Conservation (phyloP, 164 flowering plant species). For the Umbellularia californica region DNA sequence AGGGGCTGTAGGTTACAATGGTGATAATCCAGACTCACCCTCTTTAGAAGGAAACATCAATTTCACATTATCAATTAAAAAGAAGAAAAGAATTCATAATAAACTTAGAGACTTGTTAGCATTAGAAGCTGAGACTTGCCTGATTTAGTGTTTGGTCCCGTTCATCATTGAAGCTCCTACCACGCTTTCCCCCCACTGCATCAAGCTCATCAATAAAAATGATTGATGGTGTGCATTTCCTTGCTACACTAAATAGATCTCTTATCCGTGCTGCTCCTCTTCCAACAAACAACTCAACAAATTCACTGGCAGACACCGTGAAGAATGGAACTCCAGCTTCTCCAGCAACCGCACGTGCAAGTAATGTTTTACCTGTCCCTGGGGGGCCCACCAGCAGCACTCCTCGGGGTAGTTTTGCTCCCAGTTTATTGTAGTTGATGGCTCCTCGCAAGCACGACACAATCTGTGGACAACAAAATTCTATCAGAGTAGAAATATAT, state of each 20-base stretch:
- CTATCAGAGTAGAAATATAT: neutral
- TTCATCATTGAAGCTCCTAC: conserved; percentile 97
- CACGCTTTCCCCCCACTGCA: conserved; percentile 98
- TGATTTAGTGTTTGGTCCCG: conserved; percentile 96
- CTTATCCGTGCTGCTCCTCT: conserved; percentile 98
- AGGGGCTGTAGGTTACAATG: neutral
- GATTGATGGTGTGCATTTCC: conserved; percentile 88
- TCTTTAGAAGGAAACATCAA: neutral
- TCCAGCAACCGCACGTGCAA: conserved; percentile 99
- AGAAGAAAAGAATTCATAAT: neutral
- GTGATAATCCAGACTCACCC: neutral
- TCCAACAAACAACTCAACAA: conserved; percentile 98
- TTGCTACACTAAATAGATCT: conserved; percentile 81
- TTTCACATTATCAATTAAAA: neutral
- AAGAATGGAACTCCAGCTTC: conserved; percentile 99
- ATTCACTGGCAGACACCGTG: conserved; percentile 94
- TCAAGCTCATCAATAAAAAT: conserved; percentile 98
- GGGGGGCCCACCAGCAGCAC: conserved; percentile 95
- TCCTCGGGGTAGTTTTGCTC: conserved; percentile 94
- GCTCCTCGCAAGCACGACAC: conserved; percentile 88
- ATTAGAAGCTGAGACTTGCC: conserved; percentile 29
- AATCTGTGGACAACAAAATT: conserved; percentile 41
- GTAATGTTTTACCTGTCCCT: conserved; percentile 96
- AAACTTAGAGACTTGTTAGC: neutral
- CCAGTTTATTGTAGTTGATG: conserved; percentile 69